Conservation (phyloP, 208 protist species). For the Crithidia acanthocephali region DNA sequence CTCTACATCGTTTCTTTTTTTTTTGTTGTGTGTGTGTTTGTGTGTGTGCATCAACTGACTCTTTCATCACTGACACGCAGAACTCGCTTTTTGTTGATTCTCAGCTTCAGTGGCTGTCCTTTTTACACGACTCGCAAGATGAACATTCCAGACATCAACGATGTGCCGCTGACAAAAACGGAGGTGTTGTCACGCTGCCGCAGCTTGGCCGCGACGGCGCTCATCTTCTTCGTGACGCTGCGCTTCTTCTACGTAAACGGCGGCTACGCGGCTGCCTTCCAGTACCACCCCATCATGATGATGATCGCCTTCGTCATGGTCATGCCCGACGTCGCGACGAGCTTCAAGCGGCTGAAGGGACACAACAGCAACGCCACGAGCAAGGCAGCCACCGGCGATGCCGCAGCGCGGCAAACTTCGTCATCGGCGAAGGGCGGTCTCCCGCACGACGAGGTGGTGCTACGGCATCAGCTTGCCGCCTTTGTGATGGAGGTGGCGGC, state of each 20-base stretch:
- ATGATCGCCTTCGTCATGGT: conserved; percentile 46
- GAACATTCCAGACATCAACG: background rate
- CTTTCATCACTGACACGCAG: too few species aligned
- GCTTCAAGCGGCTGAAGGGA: conserved; percentile 37
- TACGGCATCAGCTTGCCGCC: conserved; percentile 43
- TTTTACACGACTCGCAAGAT: background rate
- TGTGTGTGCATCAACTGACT: too few species aligned
- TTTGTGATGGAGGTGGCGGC: conserved; percentile 46
- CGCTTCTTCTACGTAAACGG: conserved; percentile 14
- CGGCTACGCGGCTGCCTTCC: conserved; percentile 32
- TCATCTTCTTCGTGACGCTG: conserved; percentile 21
- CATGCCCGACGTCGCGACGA: conserved; percentile 52
- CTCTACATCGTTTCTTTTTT: background rate
- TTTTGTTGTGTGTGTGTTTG: background rate
- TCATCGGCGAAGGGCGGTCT: background rate
- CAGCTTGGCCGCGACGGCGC: conserved; percentile 11
- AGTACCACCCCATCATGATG: conserved; percentile 69
- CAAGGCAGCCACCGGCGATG: background rate
- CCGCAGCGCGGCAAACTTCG: background rate
- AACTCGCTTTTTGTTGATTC: too few species aligned
- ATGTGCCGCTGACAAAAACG: conserved; percentile 2
- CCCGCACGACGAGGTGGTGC: conserved; percentile 27
- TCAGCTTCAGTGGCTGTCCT: too few species aligned
- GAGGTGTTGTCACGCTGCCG: conserved; percentile 24
- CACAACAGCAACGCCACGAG: background rate